phyloP scores from a whole-genome alignment of 768 basidiomycete genomes.

The Mycena metata region DNA sequence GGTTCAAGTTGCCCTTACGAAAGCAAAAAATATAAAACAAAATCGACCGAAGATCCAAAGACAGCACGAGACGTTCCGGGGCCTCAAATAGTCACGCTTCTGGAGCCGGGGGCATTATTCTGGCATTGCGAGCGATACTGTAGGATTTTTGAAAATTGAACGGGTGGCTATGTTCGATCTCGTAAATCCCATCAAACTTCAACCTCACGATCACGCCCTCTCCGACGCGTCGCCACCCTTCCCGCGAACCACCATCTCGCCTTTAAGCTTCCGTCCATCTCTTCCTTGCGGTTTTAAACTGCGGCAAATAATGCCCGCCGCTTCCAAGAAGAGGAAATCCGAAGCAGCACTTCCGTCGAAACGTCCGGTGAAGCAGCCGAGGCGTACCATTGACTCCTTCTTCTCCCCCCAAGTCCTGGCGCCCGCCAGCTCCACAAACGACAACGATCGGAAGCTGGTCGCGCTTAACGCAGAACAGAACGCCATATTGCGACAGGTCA shows the following conservation, averaged over 20 bases:
- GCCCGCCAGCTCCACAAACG: conserved; percentile 33
- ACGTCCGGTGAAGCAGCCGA: conserved; percentile 31
- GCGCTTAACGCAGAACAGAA: conserved; percentile 66
- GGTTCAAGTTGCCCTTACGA: too few relatives aligned
- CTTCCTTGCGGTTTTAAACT: too few relatives aligned
- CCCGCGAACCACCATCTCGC: conserved; percentile 6
- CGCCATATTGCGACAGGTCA: conserved; percentile 72
- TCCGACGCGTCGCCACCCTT: neutral
- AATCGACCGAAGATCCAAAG: too few relatives aligned
- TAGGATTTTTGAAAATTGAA: too few relatives aligned
- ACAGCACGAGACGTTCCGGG: too few relatives aligned
- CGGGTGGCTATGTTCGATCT: too few relatives aligned
- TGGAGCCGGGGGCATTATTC: too few relatives aligned
- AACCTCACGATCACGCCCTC: conserved; percentile 16
- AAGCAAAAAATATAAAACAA: too few relatives aligned
- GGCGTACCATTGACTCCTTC: conserved; percentile 33
- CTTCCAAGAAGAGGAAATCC: conserved; percentile 34
- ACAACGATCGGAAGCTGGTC: conserved; percentile 33
- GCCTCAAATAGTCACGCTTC: too few relatives aligned
- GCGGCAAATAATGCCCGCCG: neutral
- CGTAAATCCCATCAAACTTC: neutral
- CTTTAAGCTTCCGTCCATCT: too few relatives aligned
- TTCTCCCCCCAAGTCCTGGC: conserved; percentile 35
- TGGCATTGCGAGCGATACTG: too few relatives aligned
- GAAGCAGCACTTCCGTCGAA: conserved; percentile 26